These are phyloP conservation scores for Mycosphaerella sp. DNA, from an alignment of 2,329 filamentous ascomycete species.

Conservation along the genomic window DNA sequence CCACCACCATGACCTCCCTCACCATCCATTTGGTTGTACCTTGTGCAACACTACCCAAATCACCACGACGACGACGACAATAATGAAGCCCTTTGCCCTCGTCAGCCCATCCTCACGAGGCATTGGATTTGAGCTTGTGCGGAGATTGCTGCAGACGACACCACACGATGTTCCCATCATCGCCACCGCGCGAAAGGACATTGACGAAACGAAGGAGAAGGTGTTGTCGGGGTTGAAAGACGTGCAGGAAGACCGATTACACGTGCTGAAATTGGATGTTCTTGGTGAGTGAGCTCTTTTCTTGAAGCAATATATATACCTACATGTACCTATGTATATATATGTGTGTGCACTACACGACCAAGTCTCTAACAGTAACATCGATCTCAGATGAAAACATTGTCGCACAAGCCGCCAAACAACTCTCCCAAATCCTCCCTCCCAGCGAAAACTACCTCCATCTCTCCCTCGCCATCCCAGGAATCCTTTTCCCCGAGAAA, in stretches of 20 bases:
- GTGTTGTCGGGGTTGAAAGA: conserved; percentile 47
- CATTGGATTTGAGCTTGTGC: conserved; percentile 56
- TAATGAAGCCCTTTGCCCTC: conserved; percentile 45
- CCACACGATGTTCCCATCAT: conserved; percentile 48
- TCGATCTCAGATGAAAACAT: conserved; percentile 51
- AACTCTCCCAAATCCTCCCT: conserved; percentile 29
- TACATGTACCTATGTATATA: too few relatives aligned
- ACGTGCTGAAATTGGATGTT: conserved; percentile 51
- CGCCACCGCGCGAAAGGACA: conserved; percentile 53
- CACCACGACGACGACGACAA: neutral
- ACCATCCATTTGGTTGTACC: too few relatives aligned
- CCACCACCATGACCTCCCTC: too few relatives aligned
- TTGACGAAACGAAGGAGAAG: conserved; percentile 43
- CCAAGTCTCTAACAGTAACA: too few relatives aligned
- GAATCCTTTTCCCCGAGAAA: conserved; percentile 67
- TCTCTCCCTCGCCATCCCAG: conserved; percentile 63
- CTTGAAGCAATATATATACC: too few relatives aligned
- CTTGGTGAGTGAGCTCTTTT: conserved; percentile 39
- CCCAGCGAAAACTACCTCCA: conserved; percentile 53
- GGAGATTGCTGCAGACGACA: conserved; percentile 52
- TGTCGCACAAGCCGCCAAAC: conserved; percentile 51
- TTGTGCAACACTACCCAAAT: too few relatives aligned
- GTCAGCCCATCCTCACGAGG: conserved; percentile 57
- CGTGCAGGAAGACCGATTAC: conserved; percentile 44
- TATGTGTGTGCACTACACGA: too few relatives aligned